Base-by-base conservation (phyloP, 2,329 filamentous ascomycete species). In the Talaromyces marneffei region DNA sequence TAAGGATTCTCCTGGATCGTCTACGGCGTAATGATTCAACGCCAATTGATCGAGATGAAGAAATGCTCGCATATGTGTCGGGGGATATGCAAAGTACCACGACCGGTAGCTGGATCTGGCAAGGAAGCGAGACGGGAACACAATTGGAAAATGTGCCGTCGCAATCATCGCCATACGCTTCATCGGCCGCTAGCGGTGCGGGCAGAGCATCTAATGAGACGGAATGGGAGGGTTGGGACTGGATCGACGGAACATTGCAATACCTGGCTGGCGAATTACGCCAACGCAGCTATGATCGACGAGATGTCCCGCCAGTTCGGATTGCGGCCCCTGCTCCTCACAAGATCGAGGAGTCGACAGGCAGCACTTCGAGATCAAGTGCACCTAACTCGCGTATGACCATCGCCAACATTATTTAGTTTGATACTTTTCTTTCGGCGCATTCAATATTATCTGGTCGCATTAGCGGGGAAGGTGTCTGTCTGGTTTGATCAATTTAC, bases 71-170 rank as follows among this genome's bases (percentile, higher is more conserved):
- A 0, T 96, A 96, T 68, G 86, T 90, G 0, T 93, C 90, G 31
- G 90, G 88, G 0, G 94, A 97, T 75, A 80, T 95, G 69, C 93
- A 97, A 75, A 89, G 88, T 1, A 86, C 83, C n/a, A 81, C 83
- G 0, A 88, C 92, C 57, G 85, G 85, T 37, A 87, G 87, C 12
- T 97, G 93, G 93, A 84, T 92, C 3, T 97, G 92, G 93, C 77
- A 83, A 68, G 81, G 83, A 31, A 81, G 82, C 37, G 87, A 88
- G 67, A 79, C 72, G 2, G 76, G 73, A 9, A 74, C 72, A 61
- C 76, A 74, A 35, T 63, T 74, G 2, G 71, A 70, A n/a, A 64
- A 64, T 2, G 65, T 73, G 61, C 65, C 67, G 23, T 57, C 64
- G 16, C 66, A 60, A 59, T 62, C 62, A 18, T 66, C 55, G 67